These are phyloP conservation scores for Zancudomyces culisetae DNA, from an alignment of 371 early-diverging fungal genomes.

Conservation along the genomic window DNA sequence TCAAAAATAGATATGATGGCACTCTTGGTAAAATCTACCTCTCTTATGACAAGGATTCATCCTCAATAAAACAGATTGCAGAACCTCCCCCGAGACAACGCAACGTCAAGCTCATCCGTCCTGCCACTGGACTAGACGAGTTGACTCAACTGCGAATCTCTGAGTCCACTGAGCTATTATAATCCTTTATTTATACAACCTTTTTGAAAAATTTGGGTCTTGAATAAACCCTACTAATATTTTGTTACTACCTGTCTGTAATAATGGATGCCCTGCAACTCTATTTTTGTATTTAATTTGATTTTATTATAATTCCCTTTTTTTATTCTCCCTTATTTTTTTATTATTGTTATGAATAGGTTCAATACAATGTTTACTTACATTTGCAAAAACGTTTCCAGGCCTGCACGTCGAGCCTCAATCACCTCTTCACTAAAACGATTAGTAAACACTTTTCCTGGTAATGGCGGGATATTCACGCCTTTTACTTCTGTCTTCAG, in stretches of 20 bases:
- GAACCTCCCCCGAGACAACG: neutral
- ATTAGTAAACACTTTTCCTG: conserved; percentile 93
- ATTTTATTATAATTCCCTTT: neutral
- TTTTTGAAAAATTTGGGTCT: conserved; percentile 66
- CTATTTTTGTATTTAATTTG: too few relatives aligned
- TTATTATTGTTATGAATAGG: neutral
- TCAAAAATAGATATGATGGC: conserved; percentile 58
- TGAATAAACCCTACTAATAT: conserved; percentile 87
- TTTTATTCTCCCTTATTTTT: neutral
- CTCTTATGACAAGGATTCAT: conserved; percentile 13
- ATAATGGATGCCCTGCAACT: conserved; percentile 88
- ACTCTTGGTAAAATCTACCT: conserved; percentile 36
- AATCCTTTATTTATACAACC: conserved; percentile 28
- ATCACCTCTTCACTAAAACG: conserved; percentile 86
- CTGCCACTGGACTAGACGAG: neutral
- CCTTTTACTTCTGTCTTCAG: conserved; percentile 75
- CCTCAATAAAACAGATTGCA: neutral
- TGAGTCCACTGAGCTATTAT: too few relatives aligned
- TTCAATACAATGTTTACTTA: too few relatives aligned
- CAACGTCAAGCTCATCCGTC: neutral
- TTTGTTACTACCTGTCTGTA: conserved; percentile 91
- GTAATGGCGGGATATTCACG: conserved; percentile 88
- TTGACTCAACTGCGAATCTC: too few relatives aligned
- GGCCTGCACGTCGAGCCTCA: conserved; percentile 71
- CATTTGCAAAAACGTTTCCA: conserved; percentile 92